Percentiles rank a stretch among this genome's conserved stretches.
These are phyloP conservation scores for Backusella macrospora DNA, from an alignment of 192 early-diverging fungal species.

Conservation along the genomic window DNA sequence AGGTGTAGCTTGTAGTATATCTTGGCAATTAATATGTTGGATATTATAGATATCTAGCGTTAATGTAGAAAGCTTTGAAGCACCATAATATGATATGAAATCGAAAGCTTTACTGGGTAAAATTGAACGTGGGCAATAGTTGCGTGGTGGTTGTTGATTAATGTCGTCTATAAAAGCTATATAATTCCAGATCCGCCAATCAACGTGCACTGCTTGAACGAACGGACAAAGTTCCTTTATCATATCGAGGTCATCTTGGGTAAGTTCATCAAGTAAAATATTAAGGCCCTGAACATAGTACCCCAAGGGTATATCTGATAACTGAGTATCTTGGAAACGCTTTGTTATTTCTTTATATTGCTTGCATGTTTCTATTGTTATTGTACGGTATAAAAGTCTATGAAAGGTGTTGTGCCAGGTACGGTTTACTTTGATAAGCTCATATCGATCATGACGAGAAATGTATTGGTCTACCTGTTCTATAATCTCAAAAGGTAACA, in stretches of 20 bases:
- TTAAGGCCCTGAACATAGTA: not conserved
- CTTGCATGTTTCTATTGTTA: not conserved
- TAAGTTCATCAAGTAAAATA: slow-evolving; percentile 11
- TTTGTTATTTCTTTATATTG: slow-evolving; percentile 11
- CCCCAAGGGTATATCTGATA: slow-evolving; percentile 4
- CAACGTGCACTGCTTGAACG: slow-evolving; percentile 2
- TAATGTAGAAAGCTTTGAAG: not conserved
- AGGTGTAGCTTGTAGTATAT: not conserved
- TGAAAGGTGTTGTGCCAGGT: slow-evolving; percentile 2
- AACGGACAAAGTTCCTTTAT: slow-evolving; percentile 1
- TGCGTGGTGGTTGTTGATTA: slow-evolving; percentile 7
- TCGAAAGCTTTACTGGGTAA: slow-evolving; percentile 3
- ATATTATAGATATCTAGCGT: not conserved
- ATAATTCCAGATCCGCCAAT: slow-evolving; percentile 11
- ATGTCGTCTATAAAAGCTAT: not conserved
- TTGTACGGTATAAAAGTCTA: slow-evolving; percentile 3
- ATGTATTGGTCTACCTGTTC: slow-evolving; percentile 4
- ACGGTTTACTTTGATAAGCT: slow-evolving; percentile 3
- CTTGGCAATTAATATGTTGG: not conserved
- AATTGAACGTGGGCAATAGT: not conserved
- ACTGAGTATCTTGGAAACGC: slow-evolving; percentile 5
- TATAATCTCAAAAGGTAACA: slow-evolving; percentile 9
- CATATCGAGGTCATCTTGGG: not conserved
- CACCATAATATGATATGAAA: slow-evolving; percentile 4
- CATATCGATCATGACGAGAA: not conserved